Evolutionary conservation across 2,329 filamentous ascomycete genomes (phyloP).

Genomic region (Pseudopithomyces maydicus): DNA sequence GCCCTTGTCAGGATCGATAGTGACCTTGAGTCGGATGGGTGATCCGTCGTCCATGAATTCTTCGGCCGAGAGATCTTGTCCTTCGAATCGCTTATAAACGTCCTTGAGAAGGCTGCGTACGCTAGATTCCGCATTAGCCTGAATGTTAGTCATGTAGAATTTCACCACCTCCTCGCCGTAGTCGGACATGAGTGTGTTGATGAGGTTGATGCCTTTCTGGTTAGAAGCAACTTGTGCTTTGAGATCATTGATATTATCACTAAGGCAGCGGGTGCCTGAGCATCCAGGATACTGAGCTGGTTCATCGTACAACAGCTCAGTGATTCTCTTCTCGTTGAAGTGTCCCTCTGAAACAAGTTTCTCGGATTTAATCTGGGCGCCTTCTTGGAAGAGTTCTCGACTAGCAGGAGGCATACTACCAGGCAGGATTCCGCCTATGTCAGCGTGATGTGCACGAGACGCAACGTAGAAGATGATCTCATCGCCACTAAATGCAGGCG

Average conservation of each 20-base stretch:
- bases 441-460: constrained; percentile 79
- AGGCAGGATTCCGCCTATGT: constrained; percentile 82
- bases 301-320: constrained; percentile 71
- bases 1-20: constrained; percentile 74
- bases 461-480: constrained; percentile 83
- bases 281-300: constrained; percentile 77
- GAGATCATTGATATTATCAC: constrained; percentile 84
- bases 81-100: constrained; percentile 71
- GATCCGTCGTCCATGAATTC: constrained; percentile 90
- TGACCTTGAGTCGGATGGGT: constrained; percentile 75
- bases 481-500: constrained; percentile 75
- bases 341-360: constrained; percentile 76
- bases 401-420: constrained; percentile 83
- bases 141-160: constrained; percentile 83
- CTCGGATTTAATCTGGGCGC: constrained; percentile 60
- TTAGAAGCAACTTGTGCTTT: constrained; percentile 89
- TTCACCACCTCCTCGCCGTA: constrained; percentile 79
- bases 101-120: constrained; percentile 75
- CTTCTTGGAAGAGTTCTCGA: constrained; percentile 62
- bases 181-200: constrained; percentile 74
- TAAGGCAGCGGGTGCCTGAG: constrained; percentile 76
- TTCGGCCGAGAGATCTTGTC: constrained; percentile 71
- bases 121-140: constrained; percentile 77
- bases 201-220: constrained; percentile 81
- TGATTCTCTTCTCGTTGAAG: constrained; percentile 79